These are phyloP conservation scores for Verruconis gallopava DNA, from an alignment of 2,329 filamentous ascomycete species.

Conservation along the genomic window DNA sequence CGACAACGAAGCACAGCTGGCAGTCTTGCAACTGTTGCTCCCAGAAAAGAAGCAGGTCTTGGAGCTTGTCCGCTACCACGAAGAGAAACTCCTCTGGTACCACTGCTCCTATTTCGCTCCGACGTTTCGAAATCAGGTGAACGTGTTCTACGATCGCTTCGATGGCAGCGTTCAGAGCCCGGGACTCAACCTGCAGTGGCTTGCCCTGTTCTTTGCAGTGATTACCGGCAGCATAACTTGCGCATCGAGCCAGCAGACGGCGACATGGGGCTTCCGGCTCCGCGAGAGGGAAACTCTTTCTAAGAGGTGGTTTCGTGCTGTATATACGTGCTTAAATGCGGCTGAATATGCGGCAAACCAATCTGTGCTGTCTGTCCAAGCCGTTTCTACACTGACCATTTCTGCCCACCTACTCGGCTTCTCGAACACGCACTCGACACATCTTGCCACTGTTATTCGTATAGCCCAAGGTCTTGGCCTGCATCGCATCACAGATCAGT, in stretches of 20 bases:
- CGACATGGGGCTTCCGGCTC: conserved; percentile 32
- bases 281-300: conserved; percentile 30
- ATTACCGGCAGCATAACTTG: conserved; percentile 31
- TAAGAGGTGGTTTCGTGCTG: conserved; percentile 34
- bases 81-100: conserved; percentile 26
- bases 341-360: conserved; percentile 32
- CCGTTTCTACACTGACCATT: conserved; percentile 36
- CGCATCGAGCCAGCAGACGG: conserved; percentile 23
- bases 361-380: conserved; percentile 32
- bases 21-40: conserved; percentile 25
- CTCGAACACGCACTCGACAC: conserved; percentile 34
- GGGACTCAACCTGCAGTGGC: conserved; percentile 32
- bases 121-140: conserved; percentile 26
- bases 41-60: conserved; percentile 17
- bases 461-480: conserved; percentile 37
- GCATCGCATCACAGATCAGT: conserved; percentile 25
- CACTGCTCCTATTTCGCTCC: conserved; percentile 28
- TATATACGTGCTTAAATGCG: conserved; percentile 31
- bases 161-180: conserved; percentile 21
- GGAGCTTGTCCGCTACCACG: conserved; percentile 27
- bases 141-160: conserved; percentile 24
- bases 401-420: conserved; percentile 37
- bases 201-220: conserved; percentile 32
- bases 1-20: conserved; percentile 14
- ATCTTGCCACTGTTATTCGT: conserved; percentile 32